A percentile compares a stretch with the other conserved stretches of the same genome.
Evolutionary conservation across 495 filamentous ascomycete genomes (phyloP).

Genomic region (Acidiella bohemica): DNA sequence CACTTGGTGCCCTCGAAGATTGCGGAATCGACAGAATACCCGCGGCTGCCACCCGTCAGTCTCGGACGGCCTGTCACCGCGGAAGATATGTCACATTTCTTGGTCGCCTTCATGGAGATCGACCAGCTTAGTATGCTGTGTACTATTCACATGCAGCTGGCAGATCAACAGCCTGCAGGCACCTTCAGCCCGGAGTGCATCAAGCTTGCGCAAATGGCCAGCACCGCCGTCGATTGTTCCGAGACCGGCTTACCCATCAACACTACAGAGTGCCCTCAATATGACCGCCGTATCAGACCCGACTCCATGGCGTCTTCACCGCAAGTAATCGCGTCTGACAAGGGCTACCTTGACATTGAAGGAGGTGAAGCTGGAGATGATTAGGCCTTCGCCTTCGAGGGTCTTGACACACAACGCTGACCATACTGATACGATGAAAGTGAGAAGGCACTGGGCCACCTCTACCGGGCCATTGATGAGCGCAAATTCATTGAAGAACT

Average conservation of each 20-base stretch:
- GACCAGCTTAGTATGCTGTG: constrained; percentile 62
- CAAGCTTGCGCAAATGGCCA: constrained; percentile 54
- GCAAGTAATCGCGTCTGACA: constrained; percentile 36
- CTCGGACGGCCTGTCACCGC: constrained; percentile 41
- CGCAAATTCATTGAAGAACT: constrained; percentile 46
- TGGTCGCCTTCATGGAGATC: constrained; percentile 65
- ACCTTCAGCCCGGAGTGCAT: constrained; percentile 45
- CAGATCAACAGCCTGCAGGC: constrained; percentile 45
- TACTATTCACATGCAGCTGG: constrained; percentile 50
- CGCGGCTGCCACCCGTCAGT: constrained; percentile 37
- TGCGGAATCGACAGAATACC: constrained; percentile 53
- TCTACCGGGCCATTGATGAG: constrained; percentile 68
- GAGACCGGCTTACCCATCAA: constrained; percentile 62
- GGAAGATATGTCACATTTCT: constrained; percentile 61
- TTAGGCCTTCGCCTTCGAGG: constrained; percentile 29
- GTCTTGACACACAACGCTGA: constrained; percentile 18
- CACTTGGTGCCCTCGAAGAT: constrained; percentile 30
- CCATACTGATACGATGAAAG: constrained; percentile 48
- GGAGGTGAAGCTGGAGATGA: constrained; percentile 44
- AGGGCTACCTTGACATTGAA: constrained; percentile 29
- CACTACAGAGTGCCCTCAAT: constrained; percentile 32
- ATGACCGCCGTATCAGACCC: constrained; percentile 34
- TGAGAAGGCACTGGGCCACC: constrained; percentile 52
- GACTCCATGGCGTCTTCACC: constrained; percentile 60
- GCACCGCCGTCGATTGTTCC: constrained; percentile 68